Base-by-base conservation (phyloP, 1,284 basidiomycete species). In the Heliocybe sulcata region DNA sequence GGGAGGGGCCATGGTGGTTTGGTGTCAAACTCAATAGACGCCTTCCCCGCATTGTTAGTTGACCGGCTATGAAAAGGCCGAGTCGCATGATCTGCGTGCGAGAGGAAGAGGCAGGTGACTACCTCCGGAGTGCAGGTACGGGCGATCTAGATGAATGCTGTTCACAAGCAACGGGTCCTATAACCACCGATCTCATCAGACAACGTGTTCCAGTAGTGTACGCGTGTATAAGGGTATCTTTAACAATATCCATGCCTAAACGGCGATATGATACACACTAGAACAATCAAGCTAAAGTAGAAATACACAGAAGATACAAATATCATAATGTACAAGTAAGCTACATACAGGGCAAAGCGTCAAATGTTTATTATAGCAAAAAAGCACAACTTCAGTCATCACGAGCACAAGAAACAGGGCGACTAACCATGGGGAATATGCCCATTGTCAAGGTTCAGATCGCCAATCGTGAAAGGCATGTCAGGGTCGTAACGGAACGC, bases 401-500 rank as follows among this genome's bases (percentile, higher is more conserved):
- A 42, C 3, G 38, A 42, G 38, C 16, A 16, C 12, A 42, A 42
- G 16, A 35, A 35, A 35, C 38, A 42, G n/a, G 38, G 38, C 19
- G 16, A 9, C 38, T 49, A 49, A 49, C 47, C 47, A 29, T 49
- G 47, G 4, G 23, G 23, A 16, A 20, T 35, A 12, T 45, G 33
- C 33, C 31, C 50, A n/a, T 53, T 35, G n/a, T 35, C 35, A 25
- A 35, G 35, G 20, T 22, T 56, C 42, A 69, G 60, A 45, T 78
- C 77, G 20, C 69, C 70, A 29, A 80, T 67, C 31, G 72, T 78
- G 68, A 90, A 90, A 22, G 85, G 81, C 53, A 87, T 72, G 63
- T 89, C 88, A 54, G 86, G 87, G 65, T 90, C 85, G 58, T 79
- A 77, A 8, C 33, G 51, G 26, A 53, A 53, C 54, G 82, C 81